A percentile compares a stretch with the other conserved stretches of the same genome.
Conservation (phyloP, 2,329 filamentous ascomycete genomes). For the Metarhizium brunneum region DNA sequence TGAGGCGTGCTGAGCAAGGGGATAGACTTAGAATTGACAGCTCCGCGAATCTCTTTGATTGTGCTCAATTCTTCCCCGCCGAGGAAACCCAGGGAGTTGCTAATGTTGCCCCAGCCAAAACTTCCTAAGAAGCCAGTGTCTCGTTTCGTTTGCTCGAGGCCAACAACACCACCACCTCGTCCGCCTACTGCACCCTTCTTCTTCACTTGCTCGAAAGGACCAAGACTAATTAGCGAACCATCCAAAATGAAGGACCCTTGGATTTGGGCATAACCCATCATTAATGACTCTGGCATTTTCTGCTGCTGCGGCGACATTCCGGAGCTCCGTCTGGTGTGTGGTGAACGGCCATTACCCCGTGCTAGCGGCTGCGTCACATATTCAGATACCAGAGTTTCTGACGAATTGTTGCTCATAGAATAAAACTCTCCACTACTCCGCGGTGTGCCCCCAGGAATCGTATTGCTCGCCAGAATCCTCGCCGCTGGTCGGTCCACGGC, state of each 20-base stretch:
- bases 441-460: constrained; percentile 64
- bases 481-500: constrained; percentile 51
- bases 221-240: constrained; percentile 80
- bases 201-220: constrained; percentile 91
- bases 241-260: constrained; percentile 88
- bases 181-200: constrained; percentile 83
- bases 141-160: constrained; percentile 63
- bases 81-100: constrained; percentile 81
- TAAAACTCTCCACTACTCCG: constrained; percentile 93
- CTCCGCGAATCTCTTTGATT: constrained; percentile 89
- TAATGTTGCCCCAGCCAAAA: constrained; percentile 81
- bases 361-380: constrained; percentile 51
- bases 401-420: constrained; percentile 87
- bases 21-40: constrained; percentile 75
- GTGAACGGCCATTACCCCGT: constrained; percentile 27
- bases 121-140: constrained; percentile 73
- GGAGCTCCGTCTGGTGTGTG: constrained; percentile 38
- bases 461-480: constrained; percentile 68
- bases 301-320: constrained; percentile 32
- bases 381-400: constrained; percentile 86
- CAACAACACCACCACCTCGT: constrained; percentile 79
- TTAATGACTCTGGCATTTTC: constrained; percentile 64
- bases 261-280: constrained; percentile 97
- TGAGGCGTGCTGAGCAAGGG: constrained; percentile 92
- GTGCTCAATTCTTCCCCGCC: constrained; percentile 81